Evolutionary conservation across 306 rosid genomes (phyloP).

Genomic region (Leucaena leucocephala): DNA sequence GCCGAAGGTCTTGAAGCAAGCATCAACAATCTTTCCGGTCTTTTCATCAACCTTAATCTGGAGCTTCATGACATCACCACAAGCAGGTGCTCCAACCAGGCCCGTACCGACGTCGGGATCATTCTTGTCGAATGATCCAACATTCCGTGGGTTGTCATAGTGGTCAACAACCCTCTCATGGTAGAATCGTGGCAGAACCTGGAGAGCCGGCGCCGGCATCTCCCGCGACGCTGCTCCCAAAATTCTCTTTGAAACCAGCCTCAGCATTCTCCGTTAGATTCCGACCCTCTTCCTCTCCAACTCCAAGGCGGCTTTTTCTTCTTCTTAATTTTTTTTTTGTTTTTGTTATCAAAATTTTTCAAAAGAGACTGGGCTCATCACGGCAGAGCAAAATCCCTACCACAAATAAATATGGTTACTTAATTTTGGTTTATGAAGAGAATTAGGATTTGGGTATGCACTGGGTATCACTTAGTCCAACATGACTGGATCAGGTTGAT

Average conservation of each 20-base stretch:
- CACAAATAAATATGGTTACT: neutral
- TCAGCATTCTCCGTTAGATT: conserved; percentile 52
- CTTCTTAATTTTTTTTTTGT: neutral
- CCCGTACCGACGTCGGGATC: conserved; percentile 86
- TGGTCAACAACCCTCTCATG: conserved; percentile 92
- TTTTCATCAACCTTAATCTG: neutral
- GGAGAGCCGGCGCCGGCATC: conserved; percentile 38
- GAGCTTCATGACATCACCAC: conserved; percentile 49
- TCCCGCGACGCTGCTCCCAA: conserved; percentile 45
- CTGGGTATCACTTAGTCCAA: neutral
- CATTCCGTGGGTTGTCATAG: conserved; percentile 84
- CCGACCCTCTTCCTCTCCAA: neutral
- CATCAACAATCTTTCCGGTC: neutral
- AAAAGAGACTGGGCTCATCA: too few species aligned
- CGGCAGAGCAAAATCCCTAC: too few species aligned
- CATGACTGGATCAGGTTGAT: conserved; percentile 5
- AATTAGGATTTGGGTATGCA: neutral
- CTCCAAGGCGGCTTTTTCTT: neutral
- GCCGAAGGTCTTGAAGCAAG: neutral
- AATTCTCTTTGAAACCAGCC: conserved; percentile 56
- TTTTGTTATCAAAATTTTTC: too few species aligned
- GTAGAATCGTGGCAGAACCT: conserved; percentile 58
- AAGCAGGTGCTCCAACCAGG: conserved; percentile 87
- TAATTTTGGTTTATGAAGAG: neutral
- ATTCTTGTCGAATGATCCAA: conserved; percentile 81